phyloP scores from a whole-genome alignment of 1,284 basidiomycete genomes.

The Cutaneotrichosporon cutaneum region DNA sequence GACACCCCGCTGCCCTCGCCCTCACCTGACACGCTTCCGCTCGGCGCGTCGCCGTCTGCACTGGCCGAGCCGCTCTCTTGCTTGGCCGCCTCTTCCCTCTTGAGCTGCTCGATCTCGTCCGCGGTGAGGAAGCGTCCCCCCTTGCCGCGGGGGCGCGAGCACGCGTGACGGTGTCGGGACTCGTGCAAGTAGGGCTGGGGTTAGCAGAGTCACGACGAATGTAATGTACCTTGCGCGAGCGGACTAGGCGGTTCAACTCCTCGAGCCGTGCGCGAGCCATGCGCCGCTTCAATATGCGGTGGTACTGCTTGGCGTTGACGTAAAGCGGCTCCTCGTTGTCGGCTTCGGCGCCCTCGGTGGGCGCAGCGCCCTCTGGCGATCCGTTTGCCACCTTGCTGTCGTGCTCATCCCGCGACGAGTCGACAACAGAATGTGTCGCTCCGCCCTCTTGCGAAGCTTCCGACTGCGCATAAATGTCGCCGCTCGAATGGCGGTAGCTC shows the following conservation, averaged over 20 bases:
- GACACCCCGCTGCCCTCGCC: constrained; percentile 2
- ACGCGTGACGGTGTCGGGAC: constrained; percentile 95
- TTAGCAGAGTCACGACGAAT: not conserved
- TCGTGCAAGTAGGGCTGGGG: constrained; percentile 91
- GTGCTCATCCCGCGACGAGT: constrained; percentile 20
- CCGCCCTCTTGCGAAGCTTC: constrained; percentile 22
- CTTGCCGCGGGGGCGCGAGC: constrained; percentile 91
- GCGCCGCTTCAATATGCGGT: constrained; percentile 89
- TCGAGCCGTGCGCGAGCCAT: constrained; percentile 83
- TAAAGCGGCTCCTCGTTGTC: constrained; percentile 92
- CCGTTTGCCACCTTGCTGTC: constrained; percentile 30
- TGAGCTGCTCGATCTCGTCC: constrained; percentile 68
- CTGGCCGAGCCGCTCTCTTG: constrained; percentile 11
- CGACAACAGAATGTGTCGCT: constrained; percentile 1
- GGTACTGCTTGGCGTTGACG: constrained; percentile 97
- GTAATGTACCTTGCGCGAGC: constrained; percentile 78
- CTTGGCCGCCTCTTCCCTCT: constrained; percentile 47
- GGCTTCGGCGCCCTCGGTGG: constrained; percentile 28
- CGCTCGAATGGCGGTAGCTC: constrained; percentile 25
- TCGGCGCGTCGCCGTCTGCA: constrained; percentile 5
- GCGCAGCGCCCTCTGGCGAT: constrained; percentile 15
- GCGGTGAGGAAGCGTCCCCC: constrained; percentile 95
- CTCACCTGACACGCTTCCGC: constrained; percentile 6
- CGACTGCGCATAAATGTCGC: constrained; percentile 17
- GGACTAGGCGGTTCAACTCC: constrained; percentile 84